Conservation (phyloP, 176 grass and related monocot genomes). For the Alopecurus myosuroides region DNA sequence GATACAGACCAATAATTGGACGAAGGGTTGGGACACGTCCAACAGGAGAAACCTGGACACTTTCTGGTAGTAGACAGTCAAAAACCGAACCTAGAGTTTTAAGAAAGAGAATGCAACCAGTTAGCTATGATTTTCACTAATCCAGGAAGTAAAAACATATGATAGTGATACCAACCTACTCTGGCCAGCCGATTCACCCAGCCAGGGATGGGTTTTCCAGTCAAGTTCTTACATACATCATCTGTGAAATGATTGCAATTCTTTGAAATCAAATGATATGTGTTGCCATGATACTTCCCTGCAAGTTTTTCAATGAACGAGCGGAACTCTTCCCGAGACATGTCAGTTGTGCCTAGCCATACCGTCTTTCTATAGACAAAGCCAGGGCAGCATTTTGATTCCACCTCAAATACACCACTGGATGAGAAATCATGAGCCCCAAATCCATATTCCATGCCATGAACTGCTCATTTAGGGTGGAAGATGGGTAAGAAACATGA, state of each 20-base stretch:
- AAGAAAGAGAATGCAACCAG: constrained; percentile 16
- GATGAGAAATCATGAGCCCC: constrained; percentile 85
- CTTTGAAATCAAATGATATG: constrained; percentile 89
- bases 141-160: constrained; percentile 3
- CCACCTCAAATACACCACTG: constrained; percentile 94
- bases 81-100: constrained; percentile 62
- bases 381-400: constrained; percentile 81
- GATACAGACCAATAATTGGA: constrained; percentile 43
- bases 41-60: constrained; percentile 71
- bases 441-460: constrained; percentile 96
- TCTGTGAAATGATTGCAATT: constrained; percentile 98
- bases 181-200: constrained; percentile 94
- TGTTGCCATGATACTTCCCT: constrained; percentile 78
- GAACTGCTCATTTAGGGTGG: constrained; percentile 36
- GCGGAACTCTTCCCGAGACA: constrained; percentile 75
- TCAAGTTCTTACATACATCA: constrained; percentile 73
- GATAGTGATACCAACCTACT: constrained; percentile 60
- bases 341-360: constrained; percentile 72
- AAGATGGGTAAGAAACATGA: constrained; percentile 1
- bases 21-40: constrained; percentile 56
- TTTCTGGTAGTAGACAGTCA: constrained; percentile 82
- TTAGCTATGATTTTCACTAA: not conserved
- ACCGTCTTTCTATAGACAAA: constrained; percentile 85
- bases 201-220: constrained; percentile 89
- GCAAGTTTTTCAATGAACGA: constrained; percentile 78